Base-by-base conservation (phyloP, 306 rosid species). In the Trifolium pratense region DNA sequence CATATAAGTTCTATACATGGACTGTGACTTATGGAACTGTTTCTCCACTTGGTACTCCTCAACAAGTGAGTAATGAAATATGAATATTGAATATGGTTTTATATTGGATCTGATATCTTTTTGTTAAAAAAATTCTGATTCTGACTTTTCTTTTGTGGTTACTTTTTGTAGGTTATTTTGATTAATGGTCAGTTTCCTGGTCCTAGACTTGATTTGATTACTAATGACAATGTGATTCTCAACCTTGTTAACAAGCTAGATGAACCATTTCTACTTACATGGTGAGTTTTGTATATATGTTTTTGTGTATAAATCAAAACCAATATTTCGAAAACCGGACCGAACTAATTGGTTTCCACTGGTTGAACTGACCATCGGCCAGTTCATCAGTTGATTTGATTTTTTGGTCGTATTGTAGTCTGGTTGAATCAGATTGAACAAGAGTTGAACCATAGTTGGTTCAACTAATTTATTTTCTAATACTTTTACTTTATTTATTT, bases 141-240 rank as follows among this genome's bases (percentile, higher is more conserved):
- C 81, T 82, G 73, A 89, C 12, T 68, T 84, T 74, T 40, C 7
- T 52, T 29, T 14, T 59, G 13, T 59, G n/a, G 66, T 66, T 85
- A 18, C 4, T 73, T 73, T 79, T 78, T 78, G 1, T 63, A 94
- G 99, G 99, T 91, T 45, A 94, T 94, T 66, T 92, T 94, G 9
- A 89, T 94, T 73, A 91, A 94, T 74, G 96, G 92, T 34, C 89
- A 91, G 72, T 91, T 94, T 83, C 99, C 99, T 61, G 99, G 99
- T n/a, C 99, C 99, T 56, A 86, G 73, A 76, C 91, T 94, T 65
- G 96, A 94, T 21, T 87, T 91, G 53, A 90, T 94, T 31, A 94
- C 97, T 65, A 94, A 94, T 74, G 85, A 94, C 80, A 94, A 91
- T 66, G 89, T 94, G 7, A 72, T 91, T 81, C 97, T 94, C 75